A percentile compares a stretch with the other conserved stretches of the same genome.
Evolutionary conservation across 2,329 filamentous ascomycete species (phyloP).

Genomic region (Setomelanomma holmii): DNA sequence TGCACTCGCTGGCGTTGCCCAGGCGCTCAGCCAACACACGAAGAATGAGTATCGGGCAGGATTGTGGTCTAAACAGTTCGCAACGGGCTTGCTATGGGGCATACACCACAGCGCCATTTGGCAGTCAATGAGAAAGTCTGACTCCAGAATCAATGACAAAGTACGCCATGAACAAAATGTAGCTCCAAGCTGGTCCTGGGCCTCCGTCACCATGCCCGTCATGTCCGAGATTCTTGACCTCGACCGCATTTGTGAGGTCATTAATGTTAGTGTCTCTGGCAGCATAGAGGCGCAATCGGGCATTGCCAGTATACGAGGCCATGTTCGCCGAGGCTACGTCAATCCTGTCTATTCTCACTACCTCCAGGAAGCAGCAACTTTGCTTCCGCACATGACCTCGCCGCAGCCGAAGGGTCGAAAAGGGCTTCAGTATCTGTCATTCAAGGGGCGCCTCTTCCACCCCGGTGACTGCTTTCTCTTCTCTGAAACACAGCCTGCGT

Average conservation of each 20-base stretch:
- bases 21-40: constrained; percentile 17
- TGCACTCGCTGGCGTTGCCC: constrained; percentile 25
- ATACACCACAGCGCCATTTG: too few relatives aligned
- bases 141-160: constrained; percentile 5
- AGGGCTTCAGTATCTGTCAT: constrained; percentile 8
- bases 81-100: constrained; percentile 22
- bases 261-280: constrained; percentile 10
- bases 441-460: constrained; percentile 15
- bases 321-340: constrained; percentile 22
- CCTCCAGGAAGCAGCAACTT: constrained; percentile 16
- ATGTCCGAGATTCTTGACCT: constrained; percentile 15
- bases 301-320: constrained; percentile 14
- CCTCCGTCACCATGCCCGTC: constrained; percentile 26
- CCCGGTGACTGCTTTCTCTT: constrained; percentile 24
- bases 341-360: constrained; percentile 27
- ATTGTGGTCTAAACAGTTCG: constrained; percentile 23
- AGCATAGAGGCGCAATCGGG: constrained; percentile 13
- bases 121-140: constrained; percentile 13
- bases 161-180: constrained; percentile 14
- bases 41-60: constrained; percentile 22
- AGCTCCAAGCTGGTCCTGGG: constrained; percentile 30
- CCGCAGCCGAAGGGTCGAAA: background rate
- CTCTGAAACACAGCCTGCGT: constrained; percentile 12
- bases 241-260: constrained; percentile 21
- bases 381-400: constrained; percentile 13